Conservation (phyloP, 805 yeast genomes). For the Myxozyma melibiosi region DNA sequence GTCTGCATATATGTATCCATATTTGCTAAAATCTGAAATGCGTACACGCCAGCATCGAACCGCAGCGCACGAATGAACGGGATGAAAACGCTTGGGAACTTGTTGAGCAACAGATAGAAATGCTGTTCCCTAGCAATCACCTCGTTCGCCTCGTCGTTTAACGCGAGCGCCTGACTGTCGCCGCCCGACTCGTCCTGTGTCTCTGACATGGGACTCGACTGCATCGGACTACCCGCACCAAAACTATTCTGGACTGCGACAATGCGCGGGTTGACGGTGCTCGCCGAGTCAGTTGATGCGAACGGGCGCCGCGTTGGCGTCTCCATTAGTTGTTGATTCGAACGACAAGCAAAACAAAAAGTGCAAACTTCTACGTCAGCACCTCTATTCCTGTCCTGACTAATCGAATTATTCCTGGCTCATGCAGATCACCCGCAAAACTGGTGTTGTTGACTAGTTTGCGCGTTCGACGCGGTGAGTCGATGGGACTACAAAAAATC, state of each 20-base stretch:
- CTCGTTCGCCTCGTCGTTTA: not conserved
- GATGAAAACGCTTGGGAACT: constrained; percentile 65
- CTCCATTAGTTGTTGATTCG: too few relatives aligned
- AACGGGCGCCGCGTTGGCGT: constrained; percentile 15
- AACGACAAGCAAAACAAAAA: too few relatives aligned
- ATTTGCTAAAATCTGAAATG: constrained; percentile 60
- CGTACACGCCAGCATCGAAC: constrained; percentile 57
- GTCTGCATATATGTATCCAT: constrained; percentile 65
- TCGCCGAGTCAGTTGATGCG: too few relatives aligned
- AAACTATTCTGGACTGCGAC: too few relatives aligned
- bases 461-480: not conserved
- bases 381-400: too few relatives aligned
- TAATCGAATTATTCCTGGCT: too few relatives aligned
- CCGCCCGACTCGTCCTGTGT: not conserved
- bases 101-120: constrained; percentile 38
- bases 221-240: too few relatives aligned
- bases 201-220: not conserved
- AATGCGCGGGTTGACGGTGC: too few relatives aligned
- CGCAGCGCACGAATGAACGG: constrained; percentile 65
- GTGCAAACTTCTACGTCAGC: too few relatives aligned
- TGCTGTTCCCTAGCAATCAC: not conserved
- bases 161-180: too few relatives aligned
- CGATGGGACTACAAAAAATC: constrained; percentile 1
- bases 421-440: too few relatives aligned
- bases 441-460: not conserved